phyloP scores from a whole-genome alignment of 148 eudicot species.

The Arbutus unedo region DNA sequence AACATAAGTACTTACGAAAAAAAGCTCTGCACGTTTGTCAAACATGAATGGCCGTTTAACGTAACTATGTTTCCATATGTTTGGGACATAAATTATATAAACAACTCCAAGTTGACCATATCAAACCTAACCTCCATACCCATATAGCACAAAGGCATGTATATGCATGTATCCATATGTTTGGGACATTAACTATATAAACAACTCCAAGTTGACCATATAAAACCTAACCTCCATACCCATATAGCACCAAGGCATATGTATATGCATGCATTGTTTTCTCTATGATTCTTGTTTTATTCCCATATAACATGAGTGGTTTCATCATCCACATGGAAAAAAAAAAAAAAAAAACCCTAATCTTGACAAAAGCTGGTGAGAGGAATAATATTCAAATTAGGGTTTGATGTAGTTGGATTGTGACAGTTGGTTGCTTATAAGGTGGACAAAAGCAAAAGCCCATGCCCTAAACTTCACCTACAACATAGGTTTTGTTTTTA shows the following conservation, averaged over 20 bases:
- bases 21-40: no score
- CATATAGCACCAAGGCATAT: background rate
- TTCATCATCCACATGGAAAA: background rate
- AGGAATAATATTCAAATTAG: slow-evolving; percentile 4
- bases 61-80: background rate
- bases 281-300: background rate
- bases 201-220: slow-evolving; percentile 7
- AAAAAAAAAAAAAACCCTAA: background rate
- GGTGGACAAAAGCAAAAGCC: slow-evolving; percentile 22
- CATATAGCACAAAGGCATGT: background rate
- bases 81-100: background rate
- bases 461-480: slow-evolving; percentile 21
- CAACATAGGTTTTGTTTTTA: background rate
- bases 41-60: no score
- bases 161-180: background rate
- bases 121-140: background rate
- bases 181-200: slow-evolving; percentile 1
- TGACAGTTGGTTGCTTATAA: slow-evolving; percentile 18
- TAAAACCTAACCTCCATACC: background rate
- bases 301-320: background rate
- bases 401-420: background rate
- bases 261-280: background rate
- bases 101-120: slow-evolving; percentile 7
- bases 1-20: background rate
- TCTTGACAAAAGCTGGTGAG: slow-evolving; percentile 1